Evolutionary conservation across 75 land plant genomes (phyloP), one percentile per base, ranked within the genome.

Genomic region (Pseudotsuga menziesii): DNA sequence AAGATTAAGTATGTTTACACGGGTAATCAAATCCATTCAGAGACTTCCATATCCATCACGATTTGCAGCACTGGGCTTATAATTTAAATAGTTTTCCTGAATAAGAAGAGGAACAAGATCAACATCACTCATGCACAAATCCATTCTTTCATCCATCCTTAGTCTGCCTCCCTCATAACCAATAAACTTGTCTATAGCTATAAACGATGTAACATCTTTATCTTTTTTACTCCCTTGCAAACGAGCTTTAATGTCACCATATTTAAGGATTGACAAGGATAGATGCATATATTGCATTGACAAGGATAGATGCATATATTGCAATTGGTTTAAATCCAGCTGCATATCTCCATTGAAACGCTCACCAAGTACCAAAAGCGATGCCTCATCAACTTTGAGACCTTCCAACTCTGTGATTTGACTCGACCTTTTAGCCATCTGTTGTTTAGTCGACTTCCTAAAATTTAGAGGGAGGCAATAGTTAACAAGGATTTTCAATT

Each of bases 71-170:
- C 83, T 80, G 20, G 99, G 99, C 72, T 83, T 78, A 82, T 89
- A 97, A 83, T 97, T 97, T 23, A 97, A 77, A 82, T 97, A 97
- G 76, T 97, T 97, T 78, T 97, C 99, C 99, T 97, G 91, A 84
- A 97, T 80, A 73, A 97, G 77, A 58, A 97, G 96, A 35, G 99
- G 99, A 61, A 97, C 91, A 23, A 97, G 78, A 82, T 97, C 99
- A 79, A 85, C 88, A 80, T 97, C 99, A 84, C 92, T 86, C 99
- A 97, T 97, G 82, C 88, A 83, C n/a, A 93, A 82, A 81, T 97
- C 94, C 80, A 97, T 85, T 72, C 99, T 82, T 77, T 95, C 98
- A 86, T 97, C 96, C 92, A 97, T 90, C 52, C 90, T 83, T 29
- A 29, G 32, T 77, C 85, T 91, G 2, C 98, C 92, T 26, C 91